These are phyloP conservation scores for Aeminium ludgeri DNA, from an alignment of 495 filamentous ascomycete genomes.

Conservation along the genomic window DNA sequence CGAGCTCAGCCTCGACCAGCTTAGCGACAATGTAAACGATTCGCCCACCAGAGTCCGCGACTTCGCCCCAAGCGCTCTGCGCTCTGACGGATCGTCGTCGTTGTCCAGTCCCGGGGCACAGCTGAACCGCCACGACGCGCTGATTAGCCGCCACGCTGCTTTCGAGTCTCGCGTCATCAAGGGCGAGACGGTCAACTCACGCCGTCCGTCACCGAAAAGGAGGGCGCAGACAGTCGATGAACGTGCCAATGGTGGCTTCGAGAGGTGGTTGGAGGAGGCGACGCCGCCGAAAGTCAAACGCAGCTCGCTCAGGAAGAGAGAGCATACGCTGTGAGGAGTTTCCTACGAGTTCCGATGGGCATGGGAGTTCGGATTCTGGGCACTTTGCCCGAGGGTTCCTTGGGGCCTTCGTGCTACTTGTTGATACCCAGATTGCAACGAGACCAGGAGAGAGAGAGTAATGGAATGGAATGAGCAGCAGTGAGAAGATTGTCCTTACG, in stretches of 20 bases:
- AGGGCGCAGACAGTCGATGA: constrained; percentile 2
- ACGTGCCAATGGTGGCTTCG: not conserved
- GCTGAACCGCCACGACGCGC: constrained; percentile 6
- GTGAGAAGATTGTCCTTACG: too few species aligned
- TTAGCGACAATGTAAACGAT: not conserved
- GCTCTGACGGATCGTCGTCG: too few species aligned
- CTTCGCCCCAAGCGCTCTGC: not conserved
- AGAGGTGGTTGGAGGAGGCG: constrained; percentile 6
- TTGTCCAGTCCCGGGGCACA: not conserved
- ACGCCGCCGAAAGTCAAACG: too few species aligned
- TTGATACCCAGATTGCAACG: too few species aligned
- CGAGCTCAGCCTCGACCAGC: constrained; percentile 2
- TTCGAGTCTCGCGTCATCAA: constrained; percentile 3
- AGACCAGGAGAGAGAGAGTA: too few species aligned
- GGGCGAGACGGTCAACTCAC: constrained; percentile 5
- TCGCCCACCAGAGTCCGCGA: constrained; percentile 1
- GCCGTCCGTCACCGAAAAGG: constrained; percentile 1
- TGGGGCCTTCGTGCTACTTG: too few species aligned
- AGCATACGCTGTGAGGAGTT: too few species aligned
- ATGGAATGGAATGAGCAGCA: too few species aligned
- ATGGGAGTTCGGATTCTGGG: too few species aligned
- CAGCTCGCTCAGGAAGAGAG: too few species aligned
- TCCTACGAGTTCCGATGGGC: too few species aligned
- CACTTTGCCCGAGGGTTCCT: too few species aligned
- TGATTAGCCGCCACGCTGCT: constrained; percentile 3